Evolutionary conservation across 352 stramenopile genomes (phyloP).

Genomic region (Pythium biforme): DNA sequence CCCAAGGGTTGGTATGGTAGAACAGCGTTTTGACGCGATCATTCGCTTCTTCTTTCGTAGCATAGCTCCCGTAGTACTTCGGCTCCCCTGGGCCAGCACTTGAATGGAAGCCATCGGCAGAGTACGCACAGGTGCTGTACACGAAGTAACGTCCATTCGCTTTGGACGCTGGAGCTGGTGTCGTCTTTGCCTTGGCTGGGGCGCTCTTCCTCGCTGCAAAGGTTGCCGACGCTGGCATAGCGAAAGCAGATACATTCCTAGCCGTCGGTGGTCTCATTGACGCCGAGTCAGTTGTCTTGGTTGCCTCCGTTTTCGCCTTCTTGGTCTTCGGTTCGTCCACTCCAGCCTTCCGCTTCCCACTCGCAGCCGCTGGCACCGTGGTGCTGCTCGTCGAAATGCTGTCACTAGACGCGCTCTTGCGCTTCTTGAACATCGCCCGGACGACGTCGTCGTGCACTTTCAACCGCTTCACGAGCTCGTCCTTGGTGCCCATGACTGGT

Average conservation of each 20-base stretch:
- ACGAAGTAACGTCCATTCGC: constrained; percentile 16
- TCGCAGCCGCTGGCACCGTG: too few relatives aligned
- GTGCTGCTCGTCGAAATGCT: background rate
- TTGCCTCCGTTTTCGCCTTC: constrained; percentile 1
- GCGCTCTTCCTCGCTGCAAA: constrained; percentile 5
- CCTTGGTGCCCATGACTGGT: constrained; percentile 20
- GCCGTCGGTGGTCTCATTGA: background rate
- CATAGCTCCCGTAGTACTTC: constrained; percentile 9
- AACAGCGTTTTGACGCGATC: constrained; percentile 10
- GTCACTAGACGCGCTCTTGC: constrained; percentile 7
- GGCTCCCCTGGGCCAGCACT: constrained; percentile 8
- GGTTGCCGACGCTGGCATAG: background rate
- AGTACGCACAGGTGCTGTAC: constrained; percentile 21
- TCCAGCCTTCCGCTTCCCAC: background rate
- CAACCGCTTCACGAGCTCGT: constrained; percentile 17
- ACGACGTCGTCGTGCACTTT: constrained; percentile 20
- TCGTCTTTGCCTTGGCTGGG: background rate
- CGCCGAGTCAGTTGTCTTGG: background rate
- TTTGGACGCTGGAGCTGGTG: background rate
- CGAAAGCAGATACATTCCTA: background rate
- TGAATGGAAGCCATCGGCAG: constrained; percentile 16
- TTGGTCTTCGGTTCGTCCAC: constrained; percentile 3
- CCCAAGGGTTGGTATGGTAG: constrained; percentile 23
- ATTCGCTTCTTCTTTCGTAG: constrained; percentile 15
- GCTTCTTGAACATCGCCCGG: constrained; percentile 23